phyloP scores from a whole-genome alignment of 495 filamentous ascomycete species.

The Chaetomidium leptoderma region DNA sequence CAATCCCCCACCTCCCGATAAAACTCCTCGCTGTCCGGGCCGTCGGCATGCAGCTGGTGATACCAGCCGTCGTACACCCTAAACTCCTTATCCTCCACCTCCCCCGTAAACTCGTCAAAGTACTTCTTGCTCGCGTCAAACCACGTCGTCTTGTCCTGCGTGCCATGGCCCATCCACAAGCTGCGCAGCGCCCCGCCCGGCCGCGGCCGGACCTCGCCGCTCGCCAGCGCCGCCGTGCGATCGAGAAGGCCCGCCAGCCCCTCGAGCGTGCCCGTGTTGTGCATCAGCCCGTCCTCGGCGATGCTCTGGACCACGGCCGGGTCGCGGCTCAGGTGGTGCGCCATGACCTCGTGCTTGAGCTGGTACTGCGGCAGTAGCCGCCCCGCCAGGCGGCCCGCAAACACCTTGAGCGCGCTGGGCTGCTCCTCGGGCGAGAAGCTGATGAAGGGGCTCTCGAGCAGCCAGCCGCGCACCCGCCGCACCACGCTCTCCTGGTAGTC shows the following conservation, averaged over 20 bases:
- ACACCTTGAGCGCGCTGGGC: constrained; percentile 55
- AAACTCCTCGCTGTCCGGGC: constrained; percentile 56
- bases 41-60: constrained; percentile 73
- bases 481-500: constrained; percentile 41
- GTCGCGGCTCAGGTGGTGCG: constrained; percentile 60
- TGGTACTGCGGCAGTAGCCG: constrained; percentile 59
- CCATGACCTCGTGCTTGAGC: constrained; percentile 54
- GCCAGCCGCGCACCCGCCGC: constrained; percentile 56
- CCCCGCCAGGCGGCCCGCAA: constrained; percentile 59
- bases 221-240: constrained; percentile 50
- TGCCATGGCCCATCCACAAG: constrained; percentile 65
- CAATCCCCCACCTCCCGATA: constrained; percentile 68
- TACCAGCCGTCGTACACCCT: constrained; percentile 71
- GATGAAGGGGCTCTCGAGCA: constrained; percentile 67
- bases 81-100: constrained; percentile 62
- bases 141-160: constrained; percentile 60
- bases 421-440: constrained; percentile 57
- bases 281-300: constrained; percentile 60
- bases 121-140: constrained; percentile 58
- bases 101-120: constrained; percentile 45
- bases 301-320: constrained; percentile 51
- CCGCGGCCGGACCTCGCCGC: constrained; percentile 36
- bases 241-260: constrained; percentile 72
- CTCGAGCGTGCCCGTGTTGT: constrained; percentile 75
- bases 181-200: constrained; percentile 34